Conservation (phyloP, 352 stramenopile species). For the Globisporangium megalacanthum region DNA sequence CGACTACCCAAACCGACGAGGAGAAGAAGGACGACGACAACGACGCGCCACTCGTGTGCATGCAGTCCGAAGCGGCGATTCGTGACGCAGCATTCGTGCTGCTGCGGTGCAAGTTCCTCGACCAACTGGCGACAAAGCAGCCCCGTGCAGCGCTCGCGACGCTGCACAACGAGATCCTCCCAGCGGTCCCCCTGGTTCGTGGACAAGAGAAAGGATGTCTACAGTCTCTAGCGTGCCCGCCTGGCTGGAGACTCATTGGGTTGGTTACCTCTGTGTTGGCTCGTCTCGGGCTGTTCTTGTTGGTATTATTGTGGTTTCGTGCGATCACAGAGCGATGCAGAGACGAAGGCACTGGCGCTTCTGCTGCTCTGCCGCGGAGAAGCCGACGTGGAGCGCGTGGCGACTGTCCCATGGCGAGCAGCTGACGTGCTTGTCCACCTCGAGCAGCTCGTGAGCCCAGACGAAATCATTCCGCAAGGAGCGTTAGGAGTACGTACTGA, state of each 20-base stretch:
- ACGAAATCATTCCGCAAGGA: conserved; percentile 62
- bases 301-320: conserved; percentile 4
- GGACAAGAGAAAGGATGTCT: neutral
- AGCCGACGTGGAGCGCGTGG: conserved; percentile 26
- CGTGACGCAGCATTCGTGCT: conserved; percentile 45
- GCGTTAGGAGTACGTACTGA: conserved; percentile 41
- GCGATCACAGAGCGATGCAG: conserved; percentile 26
- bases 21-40: neutral
- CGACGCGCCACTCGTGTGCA: conserved; percentile 14
- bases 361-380: conserved; percentile 53
- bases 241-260: too few relatives aligned
- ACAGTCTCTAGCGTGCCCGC: too few relatives aligned
- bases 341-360: conserved; percentile 46
- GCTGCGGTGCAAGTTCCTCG: conserved; percentile 65
- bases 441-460: conserved; percentile 50
- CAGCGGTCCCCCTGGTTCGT: conserved; percentile 28
- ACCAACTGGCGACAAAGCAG: conserved; percentile 35
- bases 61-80: conserved; percentile 37
- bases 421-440: conserved; percentile 37
- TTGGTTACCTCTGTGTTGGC: too few relatives aligned
- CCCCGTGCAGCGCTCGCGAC: conserved; percentile 35
- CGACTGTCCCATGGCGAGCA: conserved; percentile 37
- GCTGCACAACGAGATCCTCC: conserved; percentile 67
- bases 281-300: too few relatives aligned
- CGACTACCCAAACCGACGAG: neutral